phyloP scores from a whole-genome alignment of 331 rosid genomes.

The Telfairia occidentalis region DNA sequence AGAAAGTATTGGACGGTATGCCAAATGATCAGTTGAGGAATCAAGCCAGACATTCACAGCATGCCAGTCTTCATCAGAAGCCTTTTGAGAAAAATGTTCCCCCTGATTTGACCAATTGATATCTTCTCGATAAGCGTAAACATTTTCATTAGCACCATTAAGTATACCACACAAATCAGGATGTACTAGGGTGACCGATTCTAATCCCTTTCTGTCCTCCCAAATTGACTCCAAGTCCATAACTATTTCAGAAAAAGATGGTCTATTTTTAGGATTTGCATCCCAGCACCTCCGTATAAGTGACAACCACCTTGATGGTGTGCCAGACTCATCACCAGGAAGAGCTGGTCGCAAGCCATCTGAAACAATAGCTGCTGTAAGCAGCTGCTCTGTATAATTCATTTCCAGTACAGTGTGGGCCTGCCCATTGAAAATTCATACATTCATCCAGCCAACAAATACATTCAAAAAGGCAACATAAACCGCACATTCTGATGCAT shows the following conservation, averaged over 20 bases:
- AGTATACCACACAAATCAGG: slow-evolving; percentile 19
- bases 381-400: slow-evolving; percentile 91
- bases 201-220: slow-evolving; percentile 31
- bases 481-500: background rate
- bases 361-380: slow-evolving; percentile 79
- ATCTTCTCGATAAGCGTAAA: slow-evolving; percentile 39
- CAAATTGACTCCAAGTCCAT: slow-evolving; percentile 42
- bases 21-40: slow-evolving; percentile 25
- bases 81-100: slow-evolving; percentile 33
- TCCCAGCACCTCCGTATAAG: slow-evolving; percentile 73
- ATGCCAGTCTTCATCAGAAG: slow-evolving; percentile 28
- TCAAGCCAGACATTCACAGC: slow-evolving; percentile 27
- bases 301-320: slow-evolving; percentile 50
- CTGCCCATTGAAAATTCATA: slow-evolving; percentile 29
- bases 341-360: slow-evolving; percentile 66
- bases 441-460: background rate
- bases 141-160: slow-evolving; percentile 17
- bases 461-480: background rate
- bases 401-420: slow-evolving; percentile 94
- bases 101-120: slow-evolving; percentile 67
- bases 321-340: slow-evolving; percentile 48
- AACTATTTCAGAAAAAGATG: slow-evolving; percentile 57
- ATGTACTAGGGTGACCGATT: slow-evolving; percentile 16
- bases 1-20: slow-evolving; percentile 52
- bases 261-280: slow-evolving; percentile 55